phyloP scores from a whole-genome alignment of 2,329 filamentous ascomycete species.

The Xylariaceae sp. region DNA sequence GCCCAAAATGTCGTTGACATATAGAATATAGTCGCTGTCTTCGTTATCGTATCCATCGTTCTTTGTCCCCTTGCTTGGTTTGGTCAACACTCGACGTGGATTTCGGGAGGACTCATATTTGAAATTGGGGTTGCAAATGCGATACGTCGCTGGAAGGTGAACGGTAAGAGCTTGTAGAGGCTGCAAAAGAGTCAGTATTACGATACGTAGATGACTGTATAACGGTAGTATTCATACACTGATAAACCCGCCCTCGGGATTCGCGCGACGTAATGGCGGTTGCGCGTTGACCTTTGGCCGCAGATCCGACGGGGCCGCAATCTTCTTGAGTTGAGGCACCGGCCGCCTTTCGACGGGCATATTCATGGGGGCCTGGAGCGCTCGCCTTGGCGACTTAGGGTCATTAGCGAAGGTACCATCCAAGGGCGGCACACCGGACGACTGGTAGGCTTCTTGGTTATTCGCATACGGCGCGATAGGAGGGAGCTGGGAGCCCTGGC shows the following conservation, averaged over 20 bases:
- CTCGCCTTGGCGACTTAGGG: constrained; percentile 60
- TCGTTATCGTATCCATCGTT: constrained; percentile 99
- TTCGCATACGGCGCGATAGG: constrained; percentile 71
- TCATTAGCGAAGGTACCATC: constrained; percentile 65
- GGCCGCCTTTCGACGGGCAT: constrained; percentile 59
- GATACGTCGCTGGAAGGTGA: constrained; percentile 91
- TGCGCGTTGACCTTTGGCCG: constrained; percentile 83
- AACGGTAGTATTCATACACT: constrained; percentile 64
- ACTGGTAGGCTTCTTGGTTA: constrained; percentile 72
- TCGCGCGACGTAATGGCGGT: constrained; percentile 87
- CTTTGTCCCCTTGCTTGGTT: constrained; percentile 97
- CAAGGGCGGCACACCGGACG: constrained; percentile 70
- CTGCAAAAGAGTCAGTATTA: constrained; percentile 49
- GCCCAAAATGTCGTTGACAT: constrained; percentile 97
- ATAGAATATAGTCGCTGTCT: constrained; percentile 98
- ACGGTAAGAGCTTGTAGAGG: constrained; percentile 93
- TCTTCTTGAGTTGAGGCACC: constrained; percentile 85
- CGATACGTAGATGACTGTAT: constrained; percentile 5
- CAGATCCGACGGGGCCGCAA: constrained; percentile 73
- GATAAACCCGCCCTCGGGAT: constrained; percentile 96
- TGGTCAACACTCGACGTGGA: constrained; percentile 91
- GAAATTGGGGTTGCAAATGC: constrained; percentile 96
- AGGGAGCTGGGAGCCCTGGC: constrained; percentile 68
- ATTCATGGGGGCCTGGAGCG: constrained; percentile 48
- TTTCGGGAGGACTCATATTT: constrained; percentile 99